Conservation (phyloP, 257 asterid genomes). For the Jasminum sambac region DNA sequence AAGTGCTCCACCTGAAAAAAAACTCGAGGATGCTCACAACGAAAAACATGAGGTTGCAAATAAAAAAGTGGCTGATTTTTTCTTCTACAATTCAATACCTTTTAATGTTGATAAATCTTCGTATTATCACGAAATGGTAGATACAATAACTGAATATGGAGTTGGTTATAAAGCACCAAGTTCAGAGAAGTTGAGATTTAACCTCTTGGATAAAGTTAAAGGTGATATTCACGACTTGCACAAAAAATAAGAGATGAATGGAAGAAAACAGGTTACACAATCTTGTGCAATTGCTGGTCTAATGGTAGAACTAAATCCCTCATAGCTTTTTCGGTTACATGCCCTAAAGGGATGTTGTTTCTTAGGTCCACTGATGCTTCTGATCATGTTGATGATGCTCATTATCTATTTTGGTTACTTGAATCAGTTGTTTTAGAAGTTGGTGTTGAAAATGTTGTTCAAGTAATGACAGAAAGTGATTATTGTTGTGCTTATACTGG, state of each 20-base stretch:
- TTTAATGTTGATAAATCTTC: conserved; percentile 38
- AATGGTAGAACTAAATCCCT: conserved; percentile 33
- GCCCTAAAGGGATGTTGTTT: conserved; percentile 43
- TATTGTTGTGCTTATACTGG: conserved; percentile 35
- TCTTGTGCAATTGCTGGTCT: conserved; percentile 45
- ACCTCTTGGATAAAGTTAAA: conserved; percentile 37
- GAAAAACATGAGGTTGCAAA: conserved; percentile 45
- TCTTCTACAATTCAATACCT: conserved; percentile 47
- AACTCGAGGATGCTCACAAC: conserved; percentile 27
- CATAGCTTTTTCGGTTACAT: conserved; percentile 37
- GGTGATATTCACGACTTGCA: conserved; percentile 27
- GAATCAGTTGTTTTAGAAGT: conserved; percentile 44
- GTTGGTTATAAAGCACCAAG: conserved; percentile 41
- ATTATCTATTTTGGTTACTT: conserved; percentile 36
- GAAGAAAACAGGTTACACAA: conserved; percentile 44
- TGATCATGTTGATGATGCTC: conserved; percentile 38
- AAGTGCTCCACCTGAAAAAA: conserved; percentile 24
- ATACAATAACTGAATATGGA: conserved; percentile 43
- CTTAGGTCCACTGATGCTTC: conserved; percentile 39
- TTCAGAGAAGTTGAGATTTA: conserved; percentile 28
- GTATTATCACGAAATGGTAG: conserved; percentile 41
- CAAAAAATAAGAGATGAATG: conserved; percentile 35
- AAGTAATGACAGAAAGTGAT: conserved; percentile 39
- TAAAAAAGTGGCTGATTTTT: conserved; percentile 43
- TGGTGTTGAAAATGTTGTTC: conserved; percentile 38